A percentile compares a stretch with the other conserved stretches of the same genome.
phyloP scores from a whole-genome alignment of 78 protist genomes.

The slime mould (Dictyostelium discoideum) region DNA sequence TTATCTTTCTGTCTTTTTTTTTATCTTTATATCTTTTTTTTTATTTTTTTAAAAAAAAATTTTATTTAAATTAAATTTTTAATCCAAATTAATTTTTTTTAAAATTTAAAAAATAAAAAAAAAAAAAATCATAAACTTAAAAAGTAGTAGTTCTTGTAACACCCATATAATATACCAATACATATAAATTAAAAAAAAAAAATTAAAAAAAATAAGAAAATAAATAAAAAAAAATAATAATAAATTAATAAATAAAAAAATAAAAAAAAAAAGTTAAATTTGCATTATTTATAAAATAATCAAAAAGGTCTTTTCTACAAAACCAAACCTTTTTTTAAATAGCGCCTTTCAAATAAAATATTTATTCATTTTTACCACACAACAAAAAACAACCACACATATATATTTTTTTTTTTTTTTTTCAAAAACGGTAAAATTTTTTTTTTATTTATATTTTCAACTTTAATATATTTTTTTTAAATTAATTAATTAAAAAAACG shows the following conservation, averaged over 20 bases:
- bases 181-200: not conserved
- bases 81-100: too few relatives aligned
- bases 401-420: too few relatives aligned
- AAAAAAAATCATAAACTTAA: not conserved
- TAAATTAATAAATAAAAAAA: too few relatives aligned
- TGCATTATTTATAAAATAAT: not conserved
- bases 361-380: not conserved
- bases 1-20: not conserved
- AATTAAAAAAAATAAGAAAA: too few relatives aligned
- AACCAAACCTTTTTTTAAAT: not conserved
- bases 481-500: not conserved
- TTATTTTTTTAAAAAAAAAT: too few relatives aligned
- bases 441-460: not conserved
- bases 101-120: too few relatives aligned
- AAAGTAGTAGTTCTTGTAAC: not conserved
- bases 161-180: not conserved
- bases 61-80: too few relatives aligned
- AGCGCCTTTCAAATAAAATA: not conserved
- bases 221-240: too few relatives aligned
- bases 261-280: not conserved
- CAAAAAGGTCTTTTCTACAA: not conserved
- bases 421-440: not conserved
- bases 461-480: too few relatives aligned
- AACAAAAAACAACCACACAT: not conserved
- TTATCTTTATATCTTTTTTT: too few relatives aligned